Evolutionary conservation across 176 grass and related monocot species (phyloP).

Genomic region (Miscanthus lutarioriparius): DNA sequence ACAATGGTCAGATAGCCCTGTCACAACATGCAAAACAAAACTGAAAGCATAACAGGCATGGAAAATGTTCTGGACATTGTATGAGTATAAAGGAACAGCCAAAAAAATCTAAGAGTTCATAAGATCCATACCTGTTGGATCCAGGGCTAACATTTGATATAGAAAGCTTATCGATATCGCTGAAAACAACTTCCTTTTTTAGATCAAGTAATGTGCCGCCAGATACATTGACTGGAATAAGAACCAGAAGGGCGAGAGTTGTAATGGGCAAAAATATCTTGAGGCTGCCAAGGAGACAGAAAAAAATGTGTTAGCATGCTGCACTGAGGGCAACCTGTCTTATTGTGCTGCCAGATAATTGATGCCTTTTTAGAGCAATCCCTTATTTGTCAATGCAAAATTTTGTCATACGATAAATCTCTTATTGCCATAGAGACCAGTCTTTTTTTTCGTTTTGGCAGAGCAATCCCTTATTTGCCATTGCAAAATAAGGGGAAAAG

Average conservation of each 20-base stretch:
- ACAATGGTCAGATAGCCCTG: background rate
- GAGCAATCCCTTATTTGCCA: too few relatives aligned
- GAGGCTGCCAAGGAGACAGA: slow-evolving; percentile 52
- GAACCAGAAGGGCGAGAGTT: slow-evolving; percentile 66
- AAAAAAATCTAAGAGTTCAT: background rate
- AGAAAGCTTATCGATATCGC: slow-evolving; percentile 92
- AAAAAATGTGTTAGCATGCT: background rate
- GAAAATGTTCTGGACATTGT: background rate
- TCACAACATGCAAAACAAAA: slow-evolving; percentile 6
- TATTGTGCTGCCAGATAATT: background rate
- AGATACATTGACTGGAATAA: slow-evolving; percentile 90
- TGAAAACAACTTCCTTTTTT: slow-evolving; percentile 72
- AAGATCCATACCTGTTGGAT: slow-evolving; percentile 68
- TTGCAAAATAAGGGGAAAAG: background rate
- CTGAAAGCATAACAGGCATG: background rate
- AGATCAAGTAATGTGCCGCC: slow-evolving; percentile 75
- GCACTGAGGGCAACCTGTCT: background rate
- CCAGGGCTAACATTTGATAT: slow-evolving; percentile 94
- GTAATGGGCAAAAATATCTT: slow-evolving; percentile 91
- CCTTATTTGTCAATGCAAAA: too few relatives aligned
- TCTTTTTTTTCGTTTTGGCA: too few relatives aligned
- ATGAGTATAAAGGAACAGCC: background rate
- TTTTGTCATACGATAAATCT: too few relatives aligned
- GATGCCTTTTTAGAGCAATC: background rate
- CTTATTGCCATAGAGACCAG: too few relatives aligned